These are phyloP conservation scores for Datisca glomerata DNA, from an alignment of 306 rosid species.

Conservation along the genomic window DNA sequence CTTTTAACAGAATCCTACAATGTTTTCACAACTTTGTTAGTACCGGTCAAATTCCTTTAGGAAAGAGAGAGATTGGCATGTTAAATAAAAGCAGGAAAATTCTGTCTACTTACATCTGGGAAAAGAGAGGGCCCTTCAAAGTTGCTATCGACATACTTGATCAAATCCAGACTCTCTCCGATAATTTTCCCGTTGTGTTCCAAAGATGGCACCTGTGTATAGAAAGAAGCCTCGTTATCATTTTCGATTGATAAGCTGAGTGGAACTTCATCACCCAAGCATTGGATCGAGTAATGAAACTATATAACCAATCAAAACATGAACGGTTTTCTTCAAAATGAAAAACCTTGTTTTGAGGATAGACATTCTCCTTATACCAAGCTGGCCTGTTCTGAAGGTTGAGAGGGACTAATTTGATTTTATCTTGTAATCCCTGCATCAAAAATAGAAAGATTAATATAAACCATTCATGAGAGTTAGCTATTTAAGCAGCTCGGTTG, in stretches of 20 bases:
- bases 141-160: slow-evolving; percentile 55
- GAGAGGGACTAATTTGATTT: slow-evolving; percentile 57
- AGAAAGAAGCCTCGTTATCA: neutral
- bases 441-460: slow-evolving; percentile 1
- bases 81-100: neutral
- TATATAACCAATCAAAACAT: neutral
- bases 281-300: neutral
- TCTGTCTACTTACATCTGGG: slow-evolving; percentile 35
- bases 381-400: slow-evolving; percentile 58
- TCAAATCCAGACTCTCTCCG: slow-evolving; percentile 84
- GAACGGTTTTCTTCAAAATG: neutral
- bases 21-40: neutral
- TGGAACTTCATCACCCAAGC: neutral
- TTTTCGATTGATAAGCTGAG: neutral
- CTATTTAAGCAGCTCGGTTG: no score
- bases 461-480: no score
- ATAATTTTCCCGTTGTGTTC: slow-evolving; percentile 75
- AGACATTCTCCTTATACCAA: slow-evolving; percentile 78
- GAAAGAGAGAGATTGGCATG: neutral
- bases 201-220: slow-evolving; percentile 62
- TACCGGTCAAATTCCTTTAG: neutral
- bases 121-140: slow-evolving; percentile 47
- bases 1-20: slow-evolving; percentile 44
- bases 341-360: slow-evolving; percentile 46
- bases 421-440: slow-evolving; percentile 54